Base-by-base conservation (phyloP, 495 filamentous ascomycete genomes). In the Glutinoglossum americanum region DNA sequence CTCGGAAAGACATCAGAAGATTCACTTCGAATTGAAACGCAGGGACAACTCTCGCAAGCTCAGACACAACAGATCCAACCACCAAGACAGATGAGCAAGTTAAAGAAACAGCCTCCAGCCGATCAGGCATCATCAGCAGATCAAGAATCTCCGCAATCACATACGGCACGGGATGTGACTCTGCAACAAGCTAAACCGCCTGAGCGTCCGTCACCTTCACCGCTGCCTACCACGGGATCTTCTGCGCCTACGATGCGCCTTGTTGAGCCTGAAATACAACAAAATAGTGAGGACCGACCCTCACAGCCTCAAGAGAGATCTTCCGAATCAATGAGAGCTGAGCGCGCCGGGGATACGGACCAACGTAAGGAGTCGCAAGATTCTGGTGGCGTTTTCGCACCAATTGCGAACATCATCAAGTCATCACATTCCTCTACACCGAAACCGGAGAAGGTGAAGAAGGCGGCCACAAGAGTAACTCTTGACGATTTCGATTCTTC, bases 81-180 rank as follows among this genome's bases (percentile, higher is more conserved):
- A 39, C 78, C 82, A 62, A 73, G 80, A 60, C 75, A 81, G 49
- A 67, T 74, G 7, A 79, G 81, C 68, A 92, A 89, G 65, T 71
- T 90, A 58, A 85, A 89, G 65, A 92, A 90, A 65, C 77, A 78
- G 61, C 74, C 77, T 2, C 74, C 76, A 10, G 62, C 68, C 11
- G 77, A 78, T 6, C 66, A 74, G 7, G 79, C 77, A 39, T 19
- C 49, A 17, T 3, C 11, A 28, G 49, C 19, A 8, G 54, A 56
- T 21, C 54, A 56, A 19, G 54, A 56, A 32, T 17, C 49, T 53
- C 6, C 11, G 1, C 49, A 27, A 15, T 4, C 49, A 15, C 30
- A 23, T 53, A 23, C 26, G 15, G 23, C 9, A 15, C 49, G 49
- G n/a, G 49, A 53, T 11, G 13, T 48, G 7, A 30, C 48, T 3